phyloP scores from a whole-genome alignment of 768 basidiomycete species.

The Auriscalpium vulgare region DNA sequence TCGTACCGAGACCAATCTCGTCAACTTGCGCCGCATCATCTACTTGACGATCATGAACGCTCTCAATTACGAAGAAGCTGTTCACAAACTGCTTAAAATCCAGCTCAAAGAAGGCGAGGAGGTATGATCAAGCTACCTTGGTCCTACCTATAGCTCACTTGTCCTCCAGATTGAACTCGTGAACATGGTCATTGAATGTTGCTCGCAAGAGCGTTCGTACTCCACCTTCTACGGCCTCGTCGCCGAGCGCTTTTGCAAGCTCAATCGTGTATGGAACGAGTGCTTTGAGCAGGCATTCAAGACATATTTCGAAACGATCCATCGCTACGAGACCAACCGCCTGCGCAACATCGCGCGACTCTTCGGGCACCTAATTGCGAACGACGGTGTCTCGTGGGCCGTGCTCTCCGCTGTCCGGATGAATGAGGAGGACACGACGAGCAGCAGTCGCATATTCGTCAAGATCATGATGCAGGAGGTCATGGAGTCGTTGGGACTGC shows the following conservation, averaged over 20 bases:
- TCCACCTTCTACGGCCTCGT: slow-evolving; percentile 95
- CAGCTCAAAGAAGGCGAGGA: slow-evolving; percentile 90
- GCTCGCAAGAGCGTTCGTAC: slow-evolving; percentile 97
- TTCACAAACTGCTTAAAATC: slow-evolving; percentile 94
- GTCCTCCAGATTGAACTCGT: slow-evolving; percentile 78
- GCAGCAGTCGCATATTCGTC: slow-evolving; percentile 91
- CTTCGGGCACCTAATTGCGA: slow-evolving; percentile 86
- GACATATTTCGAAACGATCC: slow-evolving; percentile 92
- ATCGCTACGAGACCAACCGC: slow-evolving; percentile 98
- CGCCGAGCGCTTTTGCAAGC: slow-evolving; percentile 93
- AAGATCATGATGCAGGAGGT: slow-evolving; percentile 96
- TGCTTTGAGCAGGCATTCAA: slow-evolving; percentile 79
- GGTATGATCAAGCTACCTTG: slow-evolving; percentile 35
- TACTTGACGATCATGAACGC: slow-evolving; percentile 99
- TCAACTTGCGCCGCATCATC: slow-evolving; percentile 89
- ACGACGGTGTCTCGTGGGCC: slow-evolving; percentile 86
- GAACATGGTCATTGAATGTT: slow-evolving; percentile 99
- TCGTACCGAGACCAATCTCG: slow-evolving; percentile 89
- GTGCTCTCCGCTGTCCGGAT: slow-evolving; percentile 80
- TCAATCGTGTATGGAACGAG: slow-evolving; percentile 93
- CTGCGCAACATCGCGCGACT: slow-evolving; percentile 95
- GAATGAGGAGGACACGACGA: slow-evolving; percentile 97
- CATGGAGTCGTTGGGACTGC: slow-evolving; percentile 89
- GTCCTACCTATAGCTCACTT: not conserved
- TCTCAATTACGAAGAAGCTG: slow-evolving; percentile 96